Conservation (phyloP, 2,329 filamentous ascomycete species). For the Neopestalotiopsis sp. region DNA sequence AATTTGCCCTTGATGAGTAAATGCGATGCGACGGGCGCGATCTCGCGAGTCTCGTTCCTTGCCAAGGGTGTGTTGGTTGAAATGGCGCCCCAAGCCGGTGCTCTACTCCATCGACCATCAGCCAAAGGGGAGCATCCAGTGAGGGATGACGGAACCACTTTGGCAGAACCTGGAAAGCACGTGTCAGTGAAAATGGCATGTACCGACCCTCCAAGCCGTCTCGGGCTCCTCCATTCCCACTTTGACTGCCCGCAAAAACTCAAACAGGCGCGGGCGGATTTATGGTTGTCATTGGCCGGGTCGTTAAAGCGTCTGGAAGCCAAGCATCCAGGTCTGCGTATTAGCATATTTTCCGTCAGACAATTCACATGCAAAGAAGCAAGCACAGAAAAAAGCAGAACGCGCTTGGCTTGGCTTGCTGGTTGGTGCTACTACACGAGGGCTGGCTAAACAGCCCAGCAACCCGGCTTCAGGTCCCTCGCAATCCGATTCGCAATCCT, state of each 20-base stretch:
- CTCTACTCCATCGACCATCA: not conserved
- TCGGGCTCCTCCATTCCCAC: not conserved
- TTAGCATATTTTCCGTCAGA: not conserved
- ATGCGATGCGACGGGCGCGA: slow-evolving; percentile 4
- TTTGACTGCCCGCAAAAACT: slow-evolving; percentile 8
- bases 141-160: slow-evolving; percentile 9
- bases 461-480: not conserved
- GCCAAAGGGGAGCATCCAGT: not conserved
- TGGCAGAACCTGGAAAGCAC: slow-evolving; percentile 4
- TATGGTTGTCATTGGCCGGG: slow-evolving; percentile 5
- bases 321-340: not conserved
- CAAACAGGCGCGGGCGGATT: slow-evolving; percentile 1
- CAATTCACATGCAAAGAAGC: slow-evolving; percentile 13
- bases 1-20: slow-evolving; percentile 7
- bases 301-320: not conserved
- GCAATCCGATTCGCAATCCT: slow-evolving; percentile 7
- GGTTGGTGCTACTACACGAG: not conserved
- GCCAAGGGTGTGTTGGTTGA: not conserved
- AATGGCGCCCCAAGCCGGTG: not conserved
- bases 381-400: not conserved
- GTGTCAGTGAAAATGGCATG: slow-evolving; percentile 3
- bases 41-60: not conserved
- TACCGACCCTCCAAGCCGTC: not conserved
- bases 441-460: not conserved
- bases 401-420: not conserved